Base-by-base conservation (phyloP, 2,329 filamentous ascomycete genomes). In the Ascochyta clinopodiicola region DNA sequence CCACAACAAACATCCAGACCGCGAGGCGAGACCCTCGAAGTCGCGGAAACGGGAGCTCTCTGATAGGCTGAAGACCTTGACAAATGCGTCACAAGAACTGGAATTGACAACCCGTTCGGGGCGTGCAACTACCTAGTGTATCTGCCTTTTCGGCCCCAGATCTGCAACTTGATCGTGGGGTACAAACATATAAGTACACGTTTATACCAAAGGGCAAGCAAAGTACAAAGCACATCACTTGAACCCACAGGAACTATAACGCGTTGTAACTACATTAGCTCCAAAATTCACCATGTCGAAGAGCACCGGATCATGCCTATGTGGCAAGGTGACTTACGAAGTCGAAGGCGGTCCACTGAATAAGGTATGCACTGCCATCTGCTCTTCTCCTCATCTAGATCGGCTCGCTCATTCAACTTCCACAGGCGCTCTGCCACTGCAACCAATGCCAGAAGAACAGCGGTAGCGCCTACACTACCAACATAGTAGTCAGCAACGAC, bases 381-480 rank as follows among this genome's bases (percentile, higher is more conserved):
- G 15, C 12, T n/a, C 13, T 34, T 1, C 31, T n/a, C 6, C 17
- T 4, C 19, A 24, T 19, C 12, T 6, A 15, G 12, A 25, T 19
- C 6, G 5, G 10, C 36, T 22, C 8, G 15, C 37, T 39, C 2
- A 15, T 12, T 12, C 12, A 24, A 24, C 22, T 24, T 7, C 12
- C 22, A 15, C 35, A 55, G 51, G 51, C 51, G 3, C 51, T 55
- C 27, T 55, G 51, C 19, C 51, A 55, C 35, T 55, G 51, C 31
- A 55, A 55, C 24, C 51, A 55, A 45, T 55, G 51, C 45, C 51
- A 55, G 37, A 55, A 55, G 40, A 45, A 36, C 15, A 45, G 39
- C 21, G 51, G 51, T 19, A 40, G 34, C 35, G 40, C 40, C 39
- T 50, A 55, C 35, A 44, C 35, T 2, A 55, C 51, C 29, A 55